Base-by-base conservation (phyloP, 139 green algal genomes). In the Picochlorum costavermella region DNA sequence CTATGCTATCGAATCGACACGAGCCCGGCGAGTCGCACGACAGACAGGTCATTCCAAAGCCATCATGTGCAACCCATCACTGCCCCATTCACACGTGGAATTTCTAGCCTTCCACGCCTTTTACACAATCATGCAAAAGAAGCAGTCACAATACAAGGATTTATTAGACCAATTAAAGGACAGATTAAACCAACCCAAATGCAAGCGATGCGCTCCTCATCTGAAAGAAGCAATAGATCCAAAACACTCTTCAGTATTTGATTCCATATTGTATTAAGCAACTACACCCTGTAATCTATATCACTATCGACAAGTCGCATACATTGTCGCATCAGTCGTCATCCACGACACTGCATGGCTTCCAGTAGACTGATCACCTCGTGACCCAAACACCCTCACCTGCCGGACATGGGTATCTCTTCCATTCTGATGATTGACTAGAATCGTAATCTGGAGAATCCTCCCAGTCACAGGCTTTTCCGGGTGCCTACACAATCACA, bases 361-460 rank as follows among this genome's bases (percentile, higher is more conserved):
- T 23, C 75, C 23, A 6, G 59, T 26, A 49, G 55, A 40, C 14
- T 33, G 61, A 20, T 83, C 66, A n/a, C 14, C 29, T 31, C 60
- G 60, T 10, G 70, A 64, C 3, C 70, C 70, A 72, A 71, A 76
- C 28, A 76, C 63, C 20, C 84, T 81, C 2, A 94, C 73, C 67
- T 94, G 82, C 9, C 93, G 71, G 0, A 98, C 75, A 71, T 98
- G 93, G 0, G 93, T 97, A 75, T 99, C 94, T 1, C 94, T 67
- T 1, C 94, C 94, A 64, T 96, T 99, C 61, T 99, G 94, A 65
- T 99, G 94, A 82, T 98, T 98, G 50, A 80, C 70, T 5, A 96
- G 62, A 1, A 98, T 67, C 2, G 78, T 81, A 5, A 89, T 46
- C 56, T 88, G 72, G 45, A 83, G 60, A 28, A 83, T 64, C 55